Evolutionary conservation across 306 rosid genomes (phyloP), one percentile per base, ranked within the genome.

Genomic region (Hippophae rhamnoides): DNA sequence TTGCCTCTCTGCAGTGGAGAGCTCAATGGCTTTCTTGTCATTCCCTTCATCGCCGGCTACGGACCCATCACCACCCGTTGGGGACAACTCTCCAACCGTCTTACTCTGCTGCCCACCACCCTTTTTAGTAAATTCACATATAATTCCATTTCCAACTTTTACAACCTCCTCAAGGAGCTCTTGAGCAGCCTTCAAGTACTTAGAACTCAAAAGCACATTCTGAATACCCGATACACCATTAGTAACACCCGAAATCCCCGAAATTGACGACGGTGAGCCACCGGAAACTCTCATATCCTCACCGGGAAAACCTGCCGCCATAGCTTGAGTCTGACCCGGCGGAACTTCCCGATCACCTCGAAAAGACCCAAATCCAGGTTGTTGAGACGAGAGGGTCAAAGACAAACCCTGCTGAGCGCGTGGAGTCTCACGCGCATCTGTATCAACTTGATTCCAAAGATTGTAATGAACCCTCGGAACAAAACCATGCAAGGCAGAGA

Each of bases 161-260:
- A 88, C 96, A 52, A 89, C 93, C 69, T 92, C 95, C 3, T 85
- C 99, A 0, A 92, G 81, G 43, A 92, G 84, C 48, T 92, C 99
- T 62, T 88, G 96, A 5, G 99, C 80, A 2, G 90, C 93, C 68
- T 82, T 92, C 81, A 92, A 71, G 76, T 81, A 92, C 68, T 88
- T 92, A 0, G 96, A 85, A 77, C 90, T 84, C 67, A 92, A 63
- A 23, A 92, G 56, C 58, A 84, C 90, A 7, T 95, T 72, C 74
- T 86, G 96, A 51, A 92, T 78, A 14, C 98, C 98, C 1, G 89
- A 67, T 25, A 81, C 86, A 9, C 87, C 86, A 49, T 76, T 85
- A 9, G 87, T 79, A 3, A 82, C 77, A 6, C 83, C 99, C 0
- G 89, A 79, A 38, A 77, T 87, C 42, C 83, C 99, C 0, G 89